phyloP scores from a whole-genome alignment of 2,329 filamentous ascomycete species.

The Cladosporium sp. region DNA sequence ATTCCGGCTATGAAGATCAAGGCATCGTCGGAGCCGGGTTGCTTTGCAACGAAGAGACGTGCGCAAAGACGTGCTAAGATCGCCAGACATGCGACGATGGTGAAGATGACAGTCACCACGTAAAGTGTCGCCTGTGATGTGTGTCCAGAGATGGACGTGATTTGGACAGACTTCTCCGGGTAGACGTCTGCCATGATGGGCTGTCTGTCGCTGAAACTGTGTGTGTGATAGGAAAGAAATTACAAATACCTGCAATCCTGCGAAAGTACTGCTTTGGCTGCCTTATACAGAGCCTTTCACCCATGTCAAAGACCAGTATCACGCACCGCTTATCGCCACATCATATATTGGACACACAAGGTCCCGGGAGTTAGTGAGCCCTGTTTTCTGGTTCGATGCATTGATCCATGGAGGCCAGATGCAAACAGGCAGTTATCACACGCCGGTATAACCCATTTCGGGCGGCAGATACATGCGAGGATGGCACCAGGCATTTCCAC shows the following conservation, averaged over 20 bases:
- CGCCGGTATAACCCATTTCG: neutral
- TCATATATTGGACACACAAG: too few relatives aligned
- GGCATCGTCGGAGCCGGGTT: constrained; percentile 7
- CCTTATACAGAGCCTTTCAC: too few relatives aligned
- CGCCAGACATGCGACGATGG: constrained; percentile 5
- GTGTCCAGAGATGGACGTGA: constrained; percentile 7
- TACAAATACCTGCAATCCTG: neutral
- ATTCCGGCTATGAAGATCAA: constrained; percentile 2
- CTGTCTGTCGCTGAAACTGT: neutral
- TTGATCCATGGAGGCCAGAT: too few relatives aligned
- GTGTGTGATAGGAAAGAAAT: too few relatives aligned
- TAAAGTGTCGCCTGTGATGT: constrained; percentile 1
- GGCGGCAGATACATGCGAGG: neutral
- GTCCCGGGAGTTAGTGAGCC: too few relatives aligned
- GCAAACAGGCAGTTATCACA: neutral
- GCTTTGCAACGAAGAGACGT: constrained; percentile 2
- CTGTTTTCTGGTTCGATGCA: too few relatives aligned
- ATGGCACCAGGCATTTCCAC: neutral
- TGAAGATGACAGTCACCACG: constrained; percentile 7
- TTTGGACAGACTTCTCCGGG: neutral
- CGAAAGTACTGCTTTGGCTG: too few relatives aligned
- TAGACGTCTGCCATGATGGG: neutral
- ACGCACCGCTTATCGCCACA: too few relatives aligned
- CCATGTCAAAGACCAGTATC: too few relatives aligned
- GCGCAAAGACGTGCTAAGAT: constrained; percentile 2